Conservation (phyloP, 2,329 filamentous ascomycete genomes). For the Xylariales sp. region DNA sequence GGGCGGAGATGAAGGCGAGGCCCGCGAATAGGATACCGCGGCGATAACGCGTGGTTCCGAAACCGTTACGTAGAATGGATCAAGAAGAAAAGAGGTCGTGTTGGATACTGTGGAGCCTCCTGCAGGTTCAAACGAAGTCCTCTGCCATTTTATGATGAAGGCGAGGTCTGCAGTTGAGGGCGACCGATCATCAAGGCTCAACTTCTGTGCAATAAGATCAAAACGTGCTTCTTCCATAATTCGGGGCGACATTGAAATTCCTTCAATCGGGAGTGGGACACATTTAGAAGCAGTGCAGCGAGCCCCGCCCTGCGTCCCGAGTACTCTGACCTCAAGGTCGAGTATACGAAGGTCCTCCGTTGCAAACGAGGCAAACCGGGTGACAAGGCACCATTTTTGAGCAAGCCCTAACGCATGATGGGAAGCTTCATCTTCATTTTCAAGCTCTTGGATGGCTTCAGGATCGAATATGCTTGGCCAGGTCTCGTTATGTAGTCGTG, state of each 20-base stretch:
- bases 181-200: slow-evolving; percentile 75
- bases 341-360: slow-evolving; percentile 62
- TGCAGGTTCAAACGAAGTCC: slow-evolving; percentile 35
- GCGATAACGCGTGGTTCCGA: slow-evolving; percentile 83
- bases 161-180: slow-evolving; percentile 70
- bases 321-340: slow-evolving; percentile 58
- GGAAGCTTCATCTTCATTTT: slow-evolving; percentile 29
- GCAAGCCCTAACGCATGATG: slow-evolving; percentile 52
- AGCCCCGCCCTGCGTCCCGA: slow-evolving; percentile 58
- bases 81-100: slow-evolving; percentile 68
- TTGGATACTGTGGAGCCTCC: slow-evolving; percentile 34
- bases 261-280: slow-evolving; percentile 32
- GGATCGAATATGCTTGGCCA: slow-evolving; percentile 87
- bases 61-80: slow-evolving; percentile 74
- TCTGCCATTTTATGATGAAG: slow-evolving; percentile 74
- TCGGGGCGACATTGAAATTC: slow-evolving; percentile 55
- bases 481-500: slow-evolving; percentile 68
- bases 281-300: slow-evolving; percentile 46
- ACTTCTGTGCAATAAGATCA: slow-evolving; percentile 69
- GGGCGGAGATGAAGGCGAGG: slow-evolving; percentile 20
- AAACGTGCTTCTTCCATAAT: slow-evolving; percentile 70
- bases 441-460: slow-evolving; percentile 37
- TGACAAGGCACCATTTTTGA: slow-evolving; percentile 77
- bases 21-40: slow-evolving; percentile 41
- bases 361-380: slow-evolving; percentile 73